Evolutionary conservation across 495 filamentous ascomycete genomes (phyloP), one percentile per base, ranked within the genome.

Genomic region (Lasiosphaeria miniovina): DNA sequence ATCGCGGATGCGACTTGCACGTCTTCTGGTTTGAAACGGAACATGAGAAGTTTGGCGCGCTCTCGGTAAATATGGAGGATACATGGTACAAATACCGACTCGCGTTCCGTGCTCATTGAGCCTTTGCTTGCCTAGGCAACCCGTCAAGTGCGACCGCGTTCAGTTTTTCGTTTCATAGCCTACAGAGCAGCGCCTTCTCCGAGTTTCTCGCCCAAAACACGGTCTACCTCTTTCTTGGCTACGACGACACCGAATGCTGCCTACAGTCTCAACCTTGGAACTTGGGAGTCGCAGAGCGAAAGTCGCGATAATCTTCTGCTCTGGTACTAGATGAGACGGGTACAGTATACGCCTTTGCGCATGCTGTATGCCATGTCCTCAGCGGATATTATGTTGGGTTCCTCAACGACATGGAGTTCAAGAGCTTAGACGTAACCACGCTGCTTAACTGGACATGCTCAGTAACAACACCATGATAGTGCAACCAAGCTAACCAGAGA

Each of bases 141-240:
- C 51, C 4, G 34, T 41, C 2, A 11, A 34, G n/a, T 49, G 46
- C 14, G 14, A n/a, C 55, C n/a, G 32, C 8, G 32, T 55, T 12
- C 61, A 74, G 49, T 65, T 69, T 31, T 36, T 64, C 10, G 72
- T 84, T 55, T 58, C n/a, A 57, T 9, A 60, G 52, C 35, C 68
- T 52, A 55, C 63, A 64, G 32, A 77, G 79, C 49, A 41, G 55
- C 1, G 67, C 67, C 2, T 90, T 90, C 66, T 50, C 64, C 9
- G 56, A 74, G 1, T 88, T 88, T 68, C 72, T 91, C 1, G 56
- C 66, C 11, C 54, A 62, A 0, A 72, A 76, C 1, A 80, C 80
- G 2, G 73, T 82, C 10, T 86, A 86, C 67, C 88, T 91, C 59
- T 66, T 90, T n/a, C 84, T 91, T 81, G 83, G 82, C 40, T 85